Evolutionary conservation across 2,329 filamentous ascomycete species (phyloP), one percentile per base, ranked within the genome.

Genomic region (Aspergillus aculeatinus): DNA sequence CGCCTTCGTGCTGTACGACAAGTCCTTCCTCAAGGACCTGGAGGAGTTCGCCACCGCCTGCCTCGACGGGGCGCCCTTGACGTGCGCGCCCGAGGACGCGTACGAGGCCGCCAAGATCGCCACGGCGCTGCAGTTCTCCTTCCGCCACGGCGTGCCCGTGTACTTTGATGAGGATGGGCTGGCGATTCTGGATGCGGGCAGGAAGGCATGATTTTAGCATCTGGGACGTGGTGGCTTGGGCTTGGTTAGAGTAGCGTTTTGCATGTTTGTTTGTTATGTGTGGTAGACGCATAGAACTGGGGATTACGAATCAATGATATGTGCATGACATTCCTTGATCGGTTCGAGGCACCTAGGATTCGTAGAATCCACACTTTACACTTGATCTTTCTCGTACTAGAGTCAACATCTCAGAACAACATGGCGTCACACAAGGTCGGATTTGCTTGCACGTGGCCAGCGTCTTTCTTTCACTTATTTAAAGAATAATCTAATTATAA

Each of bases 101-200:
- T 58, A 35, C 25, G 59, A 60, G 55, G 50, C 59, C 27, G 59
- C 39, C 5, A 60, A 60, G 27, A 60, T 59, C 6, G 39, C 33
- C 31, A 47, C 42, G 5, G 59, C 59, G n/a, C 47, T 60, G 25
- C 59, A 60, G 54, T 54, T 49, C 33, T 58, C 54, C 3, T 57
- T 60, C 29, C 49, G 59, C 9, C 49, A 58, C n/a, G 55, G 59
- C 14, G 55, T 60, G 5, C 59, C 59, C 2, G 59, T 60, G 12
- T 60, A 60, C 23, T 60, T 60, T 50, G 59, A 57, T n/a, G 59
- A 58, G 1, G 29, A 60, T 11, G 59, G 59, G 5, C 19, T 60
- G n/a, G 54, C 59, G 1, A 54, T 60, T 27, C 33, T 60, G 59
- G 47, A 49, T 7, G 47, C 16, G 12, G 21, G 11, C 5, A 49